Evolutionary conservation across 208 protist species (phyloP).

Genomic region (Crithidia acanthocephali): DNA sequence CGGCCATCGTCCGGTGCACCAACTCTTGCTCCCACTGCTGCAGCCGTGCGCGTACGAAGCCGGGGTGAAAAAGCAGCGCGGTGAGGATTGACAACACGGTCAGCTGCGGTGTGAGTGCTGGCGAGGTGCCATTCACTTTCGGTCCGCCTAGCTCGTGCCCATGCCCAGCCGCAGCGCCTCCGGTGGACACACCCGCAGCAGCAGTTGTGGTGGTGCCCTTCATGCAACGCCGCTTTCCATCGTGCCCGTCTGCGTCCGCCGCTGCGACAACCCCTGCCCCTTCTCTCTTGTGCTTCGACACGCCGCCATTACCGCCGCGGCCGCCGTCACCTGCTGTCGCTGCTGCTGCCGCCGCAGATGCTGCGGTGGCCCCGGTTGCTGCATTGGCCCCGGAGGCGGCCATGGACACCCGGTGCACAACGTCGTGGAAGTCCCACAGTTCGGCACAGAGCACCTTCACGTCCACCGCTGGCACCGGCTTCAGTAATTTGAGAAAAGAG

Average conservation of each 20-base stretch:
- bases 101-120: conserved; percentile 13
- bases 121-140: neutral
- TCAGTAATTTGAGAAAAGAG: conserved; percentile 23
- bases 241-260: neutral
- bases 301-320: neutral
- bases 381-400: no score
- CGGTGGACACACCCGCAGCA: neutral
- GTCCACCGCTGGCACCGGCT: conserved; percentile 2
- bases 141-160: neutral
- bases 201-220: neutral
- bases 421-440: conserved; percentile 12
- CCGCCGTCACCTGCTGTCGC: neutral
- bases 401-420: conserved; percentile 6
- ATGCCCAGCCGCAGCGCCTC: neutral
- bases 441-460: conserved; percentile 15
- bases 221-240: neutral
- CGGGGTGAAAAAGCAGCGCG: conserved; percentile 31
- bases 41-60: conserved; percentile 27
- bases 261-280: neutral
- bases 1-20: conserved; percentile 5
- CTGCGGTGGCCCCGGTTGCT: neutral
- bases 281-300: neutral
- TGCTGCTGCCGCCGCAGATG: neutral
- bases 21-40: conserved; percentile 29
- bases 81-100: conserved; percentile 23